A percentile compares a stretch with the other conserved stretches of the same genome.
Conservation (phyloP, 1,284 basidiomycete species). For the Vanrija sp. region DNA sequence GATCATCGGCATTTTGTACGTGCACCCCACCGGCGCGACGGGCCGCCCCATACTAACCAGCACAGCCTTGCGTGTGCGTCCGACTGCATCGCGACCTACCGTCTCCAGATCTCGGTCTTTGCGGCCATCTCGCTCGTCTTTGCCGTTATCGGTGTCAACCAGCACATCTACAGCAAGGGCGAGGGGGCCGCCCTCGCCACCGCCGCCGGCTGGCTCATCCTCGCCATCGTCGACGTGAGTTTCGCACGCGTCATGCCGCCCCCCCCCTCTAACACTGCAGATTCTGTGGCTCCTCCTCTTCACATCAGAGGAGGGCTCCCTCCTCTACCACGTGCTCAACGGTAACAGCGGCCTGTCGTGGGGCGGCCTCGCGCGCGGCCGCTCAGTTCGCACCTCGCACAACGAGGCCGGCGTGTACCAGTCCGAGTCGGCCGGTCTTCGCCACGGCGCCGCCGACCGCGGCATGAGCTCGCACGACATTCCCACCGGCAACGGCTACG, state of each 20-base stretch:
- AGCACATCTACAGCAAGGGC: constrained; percentile 2
- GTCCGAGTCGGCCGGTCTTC: constrained; percentile 11
- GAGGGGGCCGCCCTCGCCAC: constrained; percentile 66
- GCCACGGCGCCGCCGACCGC: constrained; percentile 20
- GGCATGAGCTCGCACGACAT: constrained; percentile 29
- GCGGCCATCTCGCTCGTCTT: constrained; percentile 83
- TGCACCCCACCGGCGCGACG: too few species aligned
- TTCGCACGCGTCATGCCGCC: neutral
- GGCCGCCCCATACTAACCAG: neutral
- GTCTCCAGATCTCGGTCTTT: constrained; percentile 74
- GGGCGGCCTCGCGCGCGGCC: constrained; percentile 51
- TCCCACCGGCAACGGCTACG: constrained; percentile 23
- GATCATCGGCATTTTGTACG: constrained; percentile 45
- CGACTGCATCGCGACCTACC: constrained; percentile 37
- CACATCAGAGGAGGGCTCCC: constrained; percentile 89
- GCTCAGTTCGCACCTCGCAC: constrained; percentile 8
- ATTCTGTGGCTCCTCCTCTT: constrained; percentile 95
- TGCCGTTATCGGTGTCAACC: constrained; percentile 51
- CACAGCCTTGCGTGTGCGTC: constrained; percentile 35
- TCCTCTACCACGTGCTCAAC: constrained; percentile 76
- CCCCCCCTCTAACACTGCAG: constrained; percentile 51
- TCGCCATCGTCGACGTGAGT: constrained; percentile 67
- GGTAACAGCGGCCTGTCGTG: constrained; percentile 81
- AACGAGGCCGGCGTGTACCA: constrained; percentile 10
- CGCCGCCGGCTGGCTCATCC: constrained; percentile 89